phyloP scores from a whole-genome alignment of 805 yeast species.

The Tetrapisispora taiwanensis region DNA sequence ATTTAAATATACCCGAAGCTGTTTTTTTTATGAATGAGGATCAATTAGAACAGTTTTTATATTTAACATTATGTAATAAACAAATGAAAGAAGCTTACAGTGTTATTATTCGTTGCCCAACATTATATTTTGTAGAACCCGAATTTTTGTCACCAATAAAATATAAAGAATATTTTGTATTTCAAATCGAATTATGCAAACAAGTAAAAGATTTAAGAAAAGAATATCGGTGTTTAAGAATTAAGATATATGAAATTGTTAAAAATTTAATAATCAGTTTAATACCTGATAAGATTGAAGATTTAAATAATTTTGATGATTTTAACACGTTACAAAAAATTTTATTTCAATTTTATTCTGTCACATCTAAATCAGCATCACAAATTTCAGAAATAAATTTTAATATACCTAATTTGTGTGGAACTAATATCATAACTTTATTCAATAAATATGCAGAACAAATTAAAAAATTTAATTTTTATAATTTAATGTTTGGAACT shows the following conservation, averaged over 20 bases:
- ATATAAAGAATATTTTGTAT: slow-evolving; percentile 1
- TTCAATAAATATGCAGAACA: neutral
- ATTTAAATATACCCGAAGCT: neutral
- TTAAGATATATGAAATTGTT: slow-evolving; percentile 1
- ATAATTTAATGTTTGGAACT: slow-evolving; percentile 1
- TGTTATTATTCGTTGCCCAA: slow-evolving; percentile 12
- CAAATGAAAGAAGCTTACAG: slow-evolving; percentile 10
- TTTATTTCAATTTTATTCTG: neutral
- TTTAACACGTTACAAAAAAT: slow-evolving; percentile 2
- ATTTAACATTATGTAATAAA: slow-evolving; percentile 9
- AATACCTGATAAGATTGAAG: neutral
- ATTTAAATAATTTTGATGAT: neutral
- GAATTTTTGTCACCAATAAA: slow-evolving; percentile 1
- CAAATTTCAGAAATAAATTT: neutral
- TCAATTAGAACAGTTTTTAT: slow-evolving; percentile 5
- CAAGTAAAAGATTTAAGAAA: slow-evolving; percentile 2
- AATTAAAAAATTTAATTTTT: slow-evolving; percentile 1
- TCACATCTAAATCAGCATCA: neutral
- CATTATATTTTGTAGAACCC: slow-evolving; percentile 13
- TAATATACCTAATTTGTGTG: neutral
- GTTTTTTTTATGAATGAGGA: neutral
- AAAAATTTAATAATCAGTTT: neutral
- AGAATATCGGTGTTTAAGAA: slow-evolving; percentile 1
- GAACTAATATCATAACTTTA: neutral
- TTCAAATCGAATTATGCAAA: slow-evolving; percentile 1